These are phyloP conservation scores for Sindora glabra DNA, from an alignment of 306 rosid species.

Conservation along the genomic window DNA sequence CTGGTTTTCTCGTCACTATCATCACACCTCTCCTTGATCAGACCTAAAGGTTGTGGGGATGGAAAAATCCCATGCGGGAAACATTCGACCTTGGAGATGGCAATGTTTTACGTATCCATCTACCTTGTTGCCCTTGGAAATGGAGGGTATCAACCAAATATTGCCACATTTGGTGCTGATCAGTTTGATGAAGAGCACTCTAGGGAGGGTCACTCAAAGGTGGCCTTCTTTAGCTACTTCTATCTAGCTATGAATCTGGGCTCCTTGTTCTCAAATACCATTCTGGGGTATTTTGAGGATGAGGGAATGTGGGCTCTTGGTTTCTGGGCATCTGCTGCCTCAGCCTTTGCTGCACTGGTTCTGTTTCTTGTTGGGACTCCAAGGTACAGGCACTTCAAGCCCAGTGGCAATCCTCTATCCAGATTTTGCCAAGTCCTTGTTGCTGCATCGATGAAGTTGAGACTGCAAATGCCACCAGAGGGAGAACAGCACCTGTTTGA, in stretches of 20 bases:
- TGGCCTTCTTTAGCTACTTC: constrained; percentile 96
- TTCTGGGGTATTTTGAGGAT: constrained; percentile 78
- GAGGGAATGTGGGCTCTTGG: constrained; percentile 90
- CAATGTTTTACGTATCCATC: constrained; percentile 77
- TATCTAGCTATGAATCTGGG: constrained; percentile 95
- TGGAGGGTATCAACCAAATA: constrained; percentile 95
- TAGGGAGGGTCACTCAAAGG: constrained; percentile 63
- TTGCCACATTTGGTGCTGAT: constrained; percentile 94
- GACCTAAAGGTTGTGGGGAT: constrained; percentile 80
- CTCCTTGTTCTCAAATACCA: constrained; percentile 90
- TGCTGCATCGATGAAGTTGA: constrained; percentile 67
- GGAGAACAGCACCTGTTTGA: constrained; percentile 48
- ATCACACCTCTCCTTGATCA: constrained; percentile 71
- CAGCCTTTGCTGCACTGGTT: constrained; percentile 70
- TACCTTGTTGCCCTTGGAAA: constrained; percentile 87
- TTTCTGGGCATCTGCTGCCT: constrained; percentile 80
- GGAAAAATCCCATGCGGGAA: constrained; percentile 48
- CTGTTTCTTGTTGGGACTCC: constrained; percentile 79
- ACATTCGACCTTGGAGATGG: constrained; percentile 55
- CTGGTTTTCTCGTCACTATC: constrained; percentile 58
- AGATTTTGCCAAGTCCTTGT: constrained; percentile 80
- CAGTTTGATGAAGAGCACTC: constrained; percentile 83
- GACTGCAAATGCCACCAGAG: constrained; percentile 42
- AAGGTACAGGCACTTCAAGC: constrained; percentile 84
- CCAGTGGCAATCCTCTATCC: constrained; percentile 85